Evolutionary conservation across 352 stramenopile species (phyloP).

Genomic region (Pythium utonaiense): DNA sequence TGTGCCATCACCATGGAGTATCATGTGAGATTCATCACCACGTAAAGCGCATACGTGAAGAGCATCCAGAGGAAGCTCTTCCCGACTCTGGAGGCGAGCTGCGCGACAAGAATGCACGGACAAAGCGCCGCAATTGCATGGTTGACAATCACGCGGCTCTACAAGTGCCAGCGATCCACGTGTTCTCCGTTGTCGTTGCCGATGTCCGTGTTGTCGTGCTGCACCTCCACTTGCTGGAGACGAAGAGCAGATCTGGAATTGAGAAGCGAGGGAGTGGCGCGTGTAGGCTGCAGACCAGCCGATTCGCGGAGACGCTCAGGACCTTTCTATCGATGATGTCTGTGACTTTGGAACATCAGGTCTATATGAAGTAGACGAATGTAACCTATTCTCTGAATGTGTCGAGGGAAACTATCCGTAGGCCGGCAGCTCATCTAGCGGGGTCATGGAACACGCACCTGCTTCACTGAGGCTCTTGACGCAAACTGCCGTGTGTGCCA

Average conservation of each 20-base stretch:
- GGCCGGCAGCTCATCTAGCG: not conserved
- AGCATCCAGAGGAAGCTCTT: not conserved
- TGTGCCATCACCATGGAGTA: not conserved
- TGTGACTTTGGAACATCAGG: no score
- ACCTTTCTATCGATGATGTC: no score
- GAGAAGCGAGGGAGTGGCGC: no score
- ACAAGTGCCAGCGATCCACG: not conserved
- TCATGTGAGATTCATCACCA: not conserved
- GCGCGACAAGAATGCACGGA: not conserved
- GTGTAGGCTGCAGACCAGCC: no score
- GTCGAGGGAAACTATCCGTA: not conserved
- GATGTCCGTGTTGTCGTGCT: not conserved
- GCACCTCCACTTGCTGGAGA: not conserved
- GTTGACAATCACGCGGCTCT: not conserved
- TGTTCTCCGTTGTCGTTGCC: not conserved
- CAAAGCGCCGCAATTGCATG: not conserved
- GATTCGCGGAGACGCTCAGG: no score
- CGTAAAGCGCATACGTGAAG: not conserved
- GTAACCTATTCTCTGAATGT: no score
- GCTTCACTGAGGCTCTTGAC: not conserved
- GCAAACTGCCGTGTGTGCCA: not conserved
- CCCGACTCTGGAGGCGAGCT: not conserved
- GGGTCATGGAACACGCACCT: not conserved
- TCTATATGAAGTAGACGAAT: no score
- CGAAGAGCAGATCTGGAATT: no score